Conservation (phyloP, 2,329 filamentous ascomycete genomes). For the Fonsecaea nubica region DNA sequence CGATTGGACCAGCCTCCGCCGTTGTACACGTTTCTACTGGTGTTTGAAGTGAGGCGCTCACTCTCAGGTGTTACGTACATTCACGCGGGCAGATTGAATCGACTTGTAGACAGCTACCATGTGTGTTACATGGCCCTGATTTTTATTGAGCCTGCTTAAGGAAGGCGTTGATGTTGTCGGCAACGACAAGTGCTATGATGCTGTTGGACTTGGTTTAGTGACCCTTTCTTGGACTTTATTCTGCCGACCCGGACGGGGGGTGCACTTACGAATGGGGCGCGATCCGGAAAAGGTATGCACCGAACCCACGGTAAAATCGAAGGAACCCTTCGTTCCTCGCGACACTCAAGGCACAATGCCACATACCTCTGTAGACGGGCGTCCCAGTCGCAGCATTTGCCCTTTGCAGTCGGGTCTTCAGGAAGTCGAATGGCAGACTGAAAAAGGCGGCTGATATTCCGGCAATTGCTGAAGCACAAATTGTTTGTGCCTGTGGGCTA, state of each 20-base stretch:
- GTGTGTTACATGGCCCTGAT: too few relatives aligned
- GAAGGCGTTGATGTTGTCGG: slow-evolving; percentile 67
- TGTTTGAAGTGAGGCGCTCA: too few relatives aligned
- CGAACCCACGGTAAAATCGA: slow-evolving; percentile 95
- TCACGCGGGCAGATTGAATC: too few relatives aligned
- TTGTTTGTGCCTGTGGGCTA: slow-evolving; percentile 35
- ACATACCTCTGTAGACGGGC: slow-evolving; percentile 84
- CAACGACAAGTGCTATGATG: slow-evolving; percentile 76
- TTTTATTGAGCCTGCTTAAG: too few relatives aligned
- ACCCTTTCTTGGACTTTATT: slow-evolving; percentile 25
- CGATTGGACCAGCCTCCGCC: too few relatives aligned
- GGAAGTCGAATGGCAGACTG: slow-evolving; percentile 94
- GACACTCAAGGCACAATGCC: slow-evolving; percentile 86
- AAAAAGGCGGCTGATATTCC: slow-evolving; percentile 98
- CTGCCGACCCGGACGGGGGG: slow-evolving; percentile 14
- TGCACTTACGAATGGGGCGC: slow-evolving; percentile 90
- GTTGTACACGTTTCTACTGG: too few relatives aligned
- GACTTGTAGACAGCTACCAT: too few relatives aligned
- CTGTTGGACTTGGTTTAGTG: slow-evolving; percentile 48
- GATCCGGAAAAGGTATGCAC: slow-evolving; percentile 95
- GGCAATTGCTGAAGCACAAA: slow-evolving; percentile 85
- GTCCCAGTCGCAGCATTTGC: slow-evolving; percentile 76
- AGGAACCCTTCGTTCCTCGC: slow-evolving; percentile 78
- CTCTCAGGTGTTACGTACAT: too few relatives aligned
- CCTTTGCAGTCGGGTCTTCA: slow-evolving; percentile 97